Conservation (phyloP, 148 eudicot genomes). For the Silene uniflora region DNA sequence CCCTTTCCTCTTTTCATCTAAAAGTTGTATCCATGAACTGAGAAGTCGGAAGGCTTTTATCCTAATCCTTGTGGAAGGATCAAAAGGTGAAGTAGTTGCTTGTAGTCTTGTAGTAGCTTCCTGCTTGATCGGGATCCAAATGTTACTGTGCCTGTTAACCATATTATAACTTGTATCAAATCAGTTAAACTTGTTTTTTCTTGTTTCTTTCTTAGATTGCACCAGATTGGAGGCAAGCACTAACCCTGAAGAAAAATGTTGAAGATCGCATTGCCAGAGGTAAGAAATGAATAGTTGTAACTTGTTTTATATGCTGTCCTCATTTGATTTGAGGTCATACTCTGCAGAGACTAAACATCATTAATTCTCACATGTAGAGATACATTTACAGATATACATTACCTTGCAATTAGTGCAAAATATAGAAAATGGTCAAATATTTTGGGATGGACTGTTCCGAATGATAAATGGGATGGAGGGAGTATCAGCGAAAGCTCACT, state of each 20-base stretch:
- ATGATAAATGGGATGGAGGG: neutral
- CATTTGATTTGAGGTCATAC: neutral
- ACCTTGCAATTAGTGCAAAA: neutral
- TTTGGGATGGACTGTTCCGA: neutral
- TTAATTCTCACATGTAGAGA: neutral
- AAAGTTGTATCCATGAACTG: neutral
- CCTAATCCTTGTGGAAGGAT: neutral
- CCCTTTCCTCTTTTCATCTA: neutral
- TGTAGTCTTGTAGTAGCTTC: neutral
- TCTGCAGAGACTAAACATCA: neutral
- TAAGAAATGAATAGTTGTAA: constrained; percentile 14
- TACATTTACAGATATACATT: too few relatives aligned
- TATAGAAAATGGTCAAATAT: too few relatives aligned
- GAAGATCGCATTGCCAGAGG: constrained; percentile 83
- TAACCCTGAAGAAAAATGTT: constrained; percentile 65
- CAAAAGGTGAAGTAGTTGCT: neutral
- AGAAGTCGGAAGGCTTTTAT: neutral
- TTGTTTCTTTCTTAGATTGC: constrained; percentile 46
- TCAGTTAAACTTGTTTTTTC: constrained; percentile 7
- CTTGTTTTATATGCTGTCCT: neutral
- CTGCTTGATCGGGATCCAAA: neutral
- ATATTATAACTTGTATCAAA: neutral
- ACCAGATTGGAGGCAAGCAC: constrained; percentile 93
- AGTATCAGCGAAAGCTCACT: neutral
- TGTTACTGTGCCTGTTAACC: neutral